Conservation (phyloP, 768 basidiomycete genomes). For the Tylopilus sp. region DNA sequence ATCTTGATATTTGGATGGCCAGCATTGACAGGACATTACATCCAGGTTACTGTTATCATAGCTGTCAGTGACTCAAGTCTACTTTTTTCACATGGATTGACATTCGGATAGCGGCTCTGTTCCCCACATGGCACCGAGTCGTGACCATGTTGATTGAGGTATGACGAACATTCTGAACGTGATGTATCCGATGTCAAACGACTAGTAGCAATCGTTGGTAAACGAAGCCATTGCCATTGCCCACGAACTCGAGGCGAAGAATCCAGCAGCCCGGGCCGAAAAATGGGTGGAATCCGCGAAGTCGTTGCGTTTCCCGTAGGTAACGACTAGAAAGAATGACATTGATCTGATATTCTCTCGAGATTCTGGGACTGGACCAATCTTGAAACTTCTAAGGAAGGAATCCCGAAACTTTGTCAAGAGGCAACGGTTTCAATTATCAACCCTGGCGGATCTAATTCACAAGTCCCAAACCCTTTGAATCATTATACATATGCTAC, state of each 20-base stretch:
- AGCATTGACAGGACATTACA: slow-evolving; percentile 1
- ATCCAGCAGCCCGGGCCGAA: neutral
- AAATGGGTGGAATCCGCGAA: slow-evolving; percentile 14
- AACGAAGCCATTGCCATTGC: slow-evolving; percentile 15
- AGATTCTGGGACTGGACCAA: slow-evolving; percentile 22
- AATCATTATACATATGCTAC: slow-evolving; percentile 9
- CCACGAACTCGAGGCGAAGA: neutral
- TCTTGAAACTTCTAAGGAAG: neutral
- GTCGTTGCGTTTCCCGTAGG: slow-evolving; percentile 18
- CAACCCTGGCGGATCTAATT: neutral
- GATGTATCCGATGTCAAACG: too few relatives aligned
- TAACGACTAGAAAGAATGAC: neutral
- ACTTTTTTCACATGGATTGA: neutral
- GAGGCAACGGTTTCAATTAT: neutral
- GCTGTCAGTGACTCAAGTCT: slow-evolving; percentile 1
- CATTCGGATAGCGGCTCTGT: slow-evolving; percentile 15
- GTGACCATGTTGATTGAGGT: slow-evolving; percentile 14
- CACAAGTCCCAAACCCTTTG: slow-evolving; percentile 9
- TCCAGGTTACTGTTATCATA: slow-evolving; percentile 21
- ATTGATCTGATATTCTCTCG: neutral
- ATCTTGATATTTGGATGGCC: neutral
- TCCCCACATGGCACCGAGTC: slow-evolving; percentile 21
- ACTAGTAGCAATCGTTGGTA: slow-evolving; percentile 16
- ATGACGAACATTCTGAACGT: neutral
- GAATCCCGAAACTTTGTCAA: slow-evolving; percentile 6